Conservation (phyloP, 768 basidiomycete genomes). For the Cyathus striatus region DNA sequence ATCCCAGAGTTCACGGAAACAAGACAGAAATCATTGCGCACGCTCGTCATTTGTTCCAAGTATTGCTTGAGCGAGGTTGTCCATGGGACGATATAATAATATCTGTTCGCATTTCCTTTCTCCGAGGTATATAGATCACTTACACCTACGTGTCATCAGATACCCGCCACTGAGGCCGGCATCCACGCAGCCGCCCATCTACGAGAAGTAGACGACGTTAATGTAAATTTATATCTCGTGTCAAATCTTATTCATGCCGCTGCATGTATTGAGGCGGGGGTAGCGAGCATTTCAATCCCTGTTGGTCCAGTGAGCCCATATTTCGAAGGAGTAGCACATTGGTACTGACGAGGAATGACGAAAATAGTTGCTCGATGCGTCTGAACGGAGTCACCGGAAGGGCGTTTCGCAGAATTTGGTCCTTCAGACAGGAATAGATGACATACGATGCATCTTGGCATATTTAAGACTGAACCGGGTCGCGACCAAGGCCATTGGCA, state of each 20-base stretch:
- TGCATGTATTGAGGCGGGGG: conserved; percentile 49
- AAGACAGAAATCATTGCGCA: conserved; percentile 31
- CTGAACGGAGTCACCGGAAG: conserved; percentile 30
- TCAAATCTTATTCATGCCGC: conserved; percentile 48
- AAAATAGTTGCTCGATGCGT: conserved; percentile 34
- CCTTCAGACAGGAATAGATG: conserved; percentile 38
- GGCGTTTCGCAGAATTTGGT: conserved; percentile 14
- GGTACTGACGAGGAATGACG: neutral
- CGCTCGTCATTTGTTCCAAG: conserved; percentile 32
- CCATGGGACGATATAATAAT: conserved; percentile 36
- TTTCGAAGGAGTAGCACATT: too few species aligned
- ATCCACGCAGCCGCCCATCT: conserved; percentile 41
- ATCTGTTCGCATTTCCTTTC: conserved; percentile 34
- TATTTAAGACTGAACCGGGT: conserved; percentile 37
- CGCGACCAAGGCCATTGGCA: conserved; percentile 34
- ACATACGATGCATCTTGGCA: conserved; percentile 37
- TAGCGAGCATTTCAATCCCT: conserved; percentile 42
- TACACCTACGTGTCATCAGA: too few species aligned
- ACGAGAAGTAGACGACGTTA: conserved; percentile 31
- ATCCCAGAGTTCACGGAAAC: conserved; percentile 39
- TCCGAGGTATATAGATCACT: too few species aligned
- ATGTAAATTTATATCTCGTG: conserved; percentile 49
- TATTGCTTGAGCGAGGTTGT: conserved; percentile 36
- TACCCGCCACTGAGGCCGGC: conserved; percentile 55
- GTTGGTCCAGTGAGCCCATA: conserved; percentile 41